phyloP scores from a whole-genome alignment of 2,329 filamentous ascomycete species.

The Xylariomycetidae sp. region DNA sequence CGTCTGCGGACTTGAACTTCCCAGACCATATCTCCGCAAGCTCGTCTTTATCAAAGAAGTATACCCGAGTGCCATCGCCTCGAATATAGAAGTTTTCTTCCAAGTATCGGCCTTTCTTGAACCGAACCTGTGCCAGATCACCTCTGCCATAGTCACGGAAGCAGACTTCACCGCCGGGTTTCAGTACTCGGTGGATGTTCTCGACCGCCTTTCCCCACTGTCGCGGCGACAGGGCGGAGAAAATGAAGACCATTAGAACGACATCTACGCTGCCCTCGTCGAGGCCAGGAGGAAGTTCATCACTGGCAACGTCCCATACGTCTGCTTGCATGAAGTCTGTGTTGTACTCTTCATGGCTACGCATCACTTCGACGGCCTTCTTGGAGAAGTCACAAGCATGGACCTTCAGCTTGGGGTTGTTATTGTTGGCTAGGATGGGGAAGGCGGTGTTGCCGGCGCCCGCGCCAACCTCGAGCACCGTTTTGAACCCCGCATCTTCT shows the following conservation, averaged over 20 bases:
- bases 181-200: constrained; percentile 78
- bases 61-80: constrained; percentile 91
- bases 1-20: constrained; percentile 7
- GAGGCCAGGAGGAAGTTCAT: constrained; percentile 69
- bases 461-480: constrained; percentile 84
- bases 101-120: constrained; percentile 90
- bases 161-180: constrained; percentile 86
- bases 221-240: constrained; percentile 77
- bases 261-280: constrained; percentile 79
- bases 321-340: constrained; percentile 71
- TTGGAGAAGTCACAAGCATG: constrained; percentile 97
- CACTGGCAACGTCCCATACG: constrained; percentile 83
- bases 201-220: constrained; percentile 80
- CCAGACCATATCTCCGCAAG: constrained; percentile 69
- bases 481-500: constrained; percentile 60
- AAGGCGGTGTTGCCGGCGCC: constrained; percentile 97
- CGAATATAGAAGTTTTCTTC: constrained; percentile 97
- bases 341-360: constrained; percentile 70
- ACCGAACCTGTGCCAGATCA: constrained; percentile 91
- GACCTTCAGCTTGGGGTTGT: constrained; percentile 73
- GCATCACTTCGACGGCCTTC: constrained; percentile 90
- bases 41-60: constrained; percentile 91
- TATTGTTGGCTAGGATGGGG: constrained; percentile 77
- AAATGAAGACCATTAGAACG: constrained; percentile 93
- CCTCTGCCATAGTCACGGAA: constrained; percentile 96